Evolutionary conservation across 2,329 filamentous ascomycete genomes (phyloP).

Genomic region (Scolecobasidium constrictum): DNA sequence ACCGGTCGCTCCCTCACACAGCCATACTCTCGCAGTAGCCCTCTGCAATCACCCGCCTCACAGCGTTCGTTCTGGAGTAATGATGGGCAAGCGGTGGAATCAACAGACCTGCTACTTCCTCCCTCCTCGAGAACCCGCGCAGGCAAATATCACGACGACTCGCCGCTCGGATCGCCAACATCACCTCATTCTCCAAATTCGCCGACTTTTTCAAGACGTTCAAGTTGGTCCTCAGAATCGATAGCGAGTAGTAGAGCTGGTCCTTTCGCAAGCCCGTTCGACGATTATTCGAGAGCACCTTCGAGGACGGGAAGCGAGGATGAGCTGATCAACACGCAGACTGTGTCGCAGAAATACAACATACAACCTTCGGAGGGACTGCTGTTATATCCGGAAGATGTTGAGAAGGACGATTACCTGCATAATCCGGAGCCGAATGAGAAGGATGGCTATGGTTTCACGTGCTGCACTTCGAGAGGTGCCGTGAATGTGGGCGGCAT

Average conservation of each 20-base stretch:
- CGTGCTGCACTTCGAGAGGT: slow-evolving; percentile 54
- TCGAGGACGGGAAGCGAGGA: slow-evolving; percentile 54
- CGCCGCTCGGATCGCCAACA: slow-evolving; percentile 21
- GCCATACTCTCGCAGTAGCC: slow-evolving; percentile 35
- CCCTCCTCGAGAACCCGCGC: slow-evolving; percentile 22
- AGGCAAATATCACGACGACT: slow-evolving; percentile 40
- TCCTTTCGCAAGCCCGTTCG: slow-evolving; percentile 44
- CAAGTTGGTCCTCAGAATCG: slow-evolving; percentile 53
- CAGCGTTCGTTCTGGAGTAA: slow-evolving; percentile 27
- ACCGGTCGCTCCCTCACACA: slow-evolving; percentile 23
- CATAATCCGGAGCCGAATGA: slow-evolving; percentile 61
- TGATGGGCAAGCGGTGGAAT: slow-evolving; percentile 25
- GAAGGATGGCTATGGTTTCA: slow-evolving; percentile 47
- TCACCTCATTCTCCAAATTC: slow-evolving; percentile 17
- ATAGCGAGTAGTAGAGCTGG: slow-evolving; percentile 37
- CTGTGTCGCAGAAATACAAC: slow-evolving; percentile 63
- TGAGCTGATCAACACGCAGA: slow-evolving; percentile 51
- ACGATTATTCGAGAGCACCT: slow-evolving; percentile 47
- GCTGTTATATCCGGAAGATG: slow-evolving; percentile 58
- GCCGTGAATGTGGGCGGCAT: slow-evolving; percentile 55
- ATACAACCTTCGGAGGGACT: slow-evolving; percentile 57
- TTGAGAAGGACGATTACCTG: slow-evolving; percentile 62
- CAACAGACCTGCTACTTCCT: slow-evolving; percentile 40
- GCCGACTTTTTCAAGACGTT: slow-evolving; percentile 46
- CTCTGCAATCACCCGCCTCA: slow-evolving; percentile 20